Evolutionary conservation across 2,329 filamentous ascomycete genomes (phyloP), one percentile per base, ranked within the genome.

Genomic region (Sporothrix euskadiensis): DNA sequence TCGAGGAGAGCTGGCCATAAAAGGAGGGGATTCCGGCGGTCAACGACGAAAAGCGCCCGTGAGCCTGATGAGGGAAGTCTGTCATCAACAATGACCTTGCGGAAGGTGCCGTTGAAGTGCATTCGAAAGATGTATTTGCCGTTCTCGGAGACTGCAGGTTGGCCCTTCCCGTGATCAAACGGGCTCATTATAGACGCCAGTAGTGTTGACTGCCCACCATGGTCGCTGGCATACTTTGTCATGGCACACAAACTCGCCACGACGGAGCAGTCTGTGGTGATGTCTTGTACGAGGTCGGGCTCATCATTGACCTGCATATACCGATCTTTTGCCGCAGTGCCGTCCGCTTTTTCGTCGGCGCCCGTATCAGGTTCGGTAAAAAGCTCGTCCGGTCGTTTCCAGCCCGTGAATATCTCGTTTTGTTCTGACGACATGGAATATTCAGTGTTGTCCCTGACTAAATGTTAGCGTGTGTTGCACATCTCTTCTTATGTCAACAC

Each of bases 241-340:
- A 89, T 91, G 35, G 94, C 94, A 80, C 94, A 98, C 6, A 99
- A 86, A 80, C 96, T 98, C 19, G 96, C 96, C 39, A 99, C 95
- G 3, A 99, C 95, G 1, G 96, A 98, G 80, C 96, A 99, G 81
- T 99, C 96, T 0, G 95, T 97, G 5, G 95, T 94, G 74, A 97
- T 90, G 81, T 99, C 96, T 81, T 99, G 96, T 2, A 98, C 94
- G 8, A 99, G 87, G 81, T 99, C 95, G 75, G 92, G 89, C 16
- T 88, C 86, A 9, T 85, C 82, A 7, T 83, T 82, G 19, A 87
- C 79, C 49, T 76, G 76, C 81, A 79, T 82, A 76, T 78, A 69
- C 3, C 30, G 22, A 6, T 73, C 72, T 66, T 19, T 19, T 66
- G 26, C 14, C 7, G 0, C n/a, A 6, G 8, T 2, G 57, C 66